Evolutionary conservation across 345 rosid species (phyloP).

Genomic region (Carallia brachiata): DNA sequence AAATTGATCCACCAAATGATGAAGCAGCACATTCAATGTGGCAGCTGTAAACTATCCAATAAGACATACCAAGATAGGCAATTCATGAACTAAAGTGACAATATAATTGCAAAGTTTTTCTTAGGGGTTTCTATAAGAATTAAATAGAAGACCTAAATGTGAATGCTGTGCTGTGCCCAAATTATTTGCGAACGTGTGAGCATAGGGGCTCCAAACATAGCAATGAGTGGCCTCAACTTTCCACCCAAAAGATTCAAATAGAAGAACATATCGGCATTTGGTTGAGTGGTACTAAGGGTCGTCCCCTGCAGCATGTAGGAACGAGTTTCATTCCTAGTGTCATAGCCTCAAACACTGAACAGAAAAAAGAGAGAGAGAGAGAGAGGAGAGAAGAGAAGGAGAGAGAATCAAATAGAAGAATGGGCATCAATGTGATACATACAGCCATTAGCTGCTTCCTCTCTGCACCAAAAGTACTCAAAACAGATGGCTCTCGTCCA

Average conservation of each 20-base stretch:
- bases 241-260: slow-evolving; percentile 12
- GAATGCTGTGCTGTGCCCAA: no score
- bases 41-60: no score
- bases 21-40: neutral
- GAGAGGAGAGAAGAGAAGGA: neutral
- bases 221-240: neutral
- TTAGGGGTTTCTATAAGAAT: neutral
- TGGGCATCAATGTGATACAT: slow-evolving; percentile 18
- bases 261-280: neutral
- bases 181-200: no score
- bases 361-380: neutral
- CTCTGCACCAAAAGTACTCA: slow-evolving; percentile 29
- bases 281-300: no score
- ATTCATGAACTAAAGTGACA: no score
- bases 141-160: neutral
- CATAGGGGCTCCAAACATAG: slow-evolving; percentile 8
- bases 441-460: slow-evolving; percentile 36
- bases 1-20: slow-evolving; percentile 11
- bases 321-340: no score
- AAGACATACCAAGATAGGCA: no score
- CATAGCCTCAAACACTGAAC: no score
- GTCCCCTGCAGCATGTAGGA: no score
- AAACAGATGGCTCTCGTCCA: slow-evolving; percentile 25
- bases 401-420: slow-evolving; percentile 14
- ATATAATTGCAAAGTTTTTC: no score